phyloP scores from a whole-genome alignment of 2,329 filamentous ascomycete species.

The Xylariaceae sp. region DNA sequence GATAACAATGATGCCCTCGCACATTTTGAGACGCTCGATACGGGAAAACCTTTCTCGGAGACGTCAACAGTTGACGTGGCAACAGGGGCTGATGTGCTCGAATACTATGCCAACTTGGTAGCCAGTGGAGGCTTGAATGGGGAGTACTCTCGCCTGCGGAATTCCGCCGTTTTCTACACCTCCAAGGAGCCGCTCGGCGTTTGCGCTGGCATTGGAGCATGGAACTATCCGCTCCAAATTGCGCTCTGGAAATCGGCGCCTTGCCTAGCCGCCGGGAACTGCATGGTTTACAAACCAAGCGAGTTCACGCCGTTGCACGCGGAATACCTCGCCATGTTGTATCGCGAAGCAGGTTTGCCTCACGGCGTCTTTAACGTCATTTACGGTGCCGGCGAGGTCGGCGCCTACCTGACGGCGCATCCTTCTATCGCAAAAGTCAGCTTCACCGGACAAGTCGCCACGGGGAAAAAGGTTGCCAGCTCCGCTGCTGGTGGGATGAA shows the following conservation, averaged over 20 bases:
- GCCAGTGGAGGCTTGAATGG: constrained; percentile 76
- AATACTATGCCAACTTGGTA: constrained; percentile 79
- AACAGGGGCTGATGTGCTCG: constrained; percentile 79
- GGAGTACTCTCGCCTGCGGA: constrained; percentile 68
- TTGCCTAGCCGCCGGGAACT: constrained; percentile 80
- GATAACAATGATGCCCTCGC: constrained; percentile 76
- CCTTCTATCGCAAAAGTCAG: constrained; percentile 75
- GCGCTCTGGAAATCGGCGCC: constrained; percentile 86
- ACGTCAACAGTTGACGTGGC: constrained; percentile 79
- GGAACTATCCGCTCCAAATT: constrained; percentile 91
- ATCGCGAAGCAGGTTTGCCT: constrained; percentile 73
- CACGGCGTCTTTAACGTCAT: constrained; percentile 84
- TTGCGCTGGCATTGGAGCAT: constrained; percentile 82
- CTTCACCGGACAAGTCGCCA: constrained; percentile 83
- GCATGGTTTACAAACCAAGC: constrained; percentile 87
- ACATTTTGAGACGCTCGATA: constrained; percentile 75
- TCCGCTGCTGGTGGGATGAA: constrained; percentile 77
- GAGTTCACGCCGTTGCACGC: constrained; percentile 84
- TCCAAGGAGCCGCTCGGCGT: constrained; percentile 78
- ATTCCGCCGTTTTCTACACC: constrained; percentile 77
- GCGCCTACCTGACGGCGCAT: constrained; percentile 70
- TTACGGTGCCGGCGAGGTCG: constrained; percentile 74
- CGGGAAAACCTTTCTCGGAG: constrained; percentile 80
- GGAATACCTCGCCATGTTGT: constrained; percentile 69
- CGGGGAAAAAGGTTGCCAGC: constrained; percentile 75